phyloP scores from a whole-genome alignment of 306 rosid genomes.

The Cicer judaicum region DNA sequence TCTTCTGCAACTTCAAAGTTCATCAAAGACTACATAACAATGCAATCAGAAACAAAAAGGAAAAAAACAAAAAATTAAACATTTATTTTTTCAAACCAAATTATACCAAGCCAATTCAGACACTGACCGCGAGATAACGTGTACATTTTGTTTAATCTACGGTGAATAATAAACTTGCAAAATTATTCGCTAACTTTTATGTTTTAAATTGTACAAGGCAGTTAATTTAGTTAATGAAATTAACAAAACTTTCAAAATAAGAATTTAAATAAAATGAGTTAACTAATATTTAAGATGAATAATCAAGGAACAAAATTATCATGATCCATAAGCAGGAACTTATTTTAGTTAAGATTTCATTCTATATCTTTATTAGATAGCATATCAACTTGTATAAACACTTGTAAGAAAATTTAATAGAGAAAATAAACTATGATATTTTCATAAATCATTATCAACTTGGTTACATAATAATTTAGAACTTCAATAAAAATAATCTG shows the following conservation, averaged over 20 bases:
- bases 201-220: background rate
- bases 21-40: conserved; percentile 84
- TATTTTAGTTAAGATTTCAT: background rate
- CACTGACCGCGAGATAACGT: background rate
- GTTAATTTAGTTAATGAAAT: background rate
- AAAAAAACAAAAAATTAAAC: too few relatives aligned
- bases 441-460: too few relatives aligned
- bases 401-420: too few relatives aligned
- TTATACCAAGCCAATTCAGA: conserved; percentile 30
- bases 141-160: background rate
- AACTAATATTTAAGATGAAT: background rate
- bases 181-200: background rate
- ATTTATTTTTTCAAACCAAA: background rate
- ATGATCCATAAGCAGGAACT: too few relatives aligned
- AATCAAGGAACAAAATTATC: too few relatives aligned
- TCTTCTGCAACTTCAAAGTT: conserved; percentile 89
- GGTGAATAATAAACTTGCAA: background rate
- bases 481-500: too few relatives aligned
- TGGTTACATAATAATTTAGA: too few relatives aligned
- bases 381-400: too few relatives aligned
- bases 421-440: too few relatives aligned
- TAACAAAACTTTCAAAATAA: too few relatives aligned
- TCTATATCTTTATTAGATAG: background rate
- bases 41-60: conserved; percentile 40
- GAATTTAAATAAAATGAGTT: background rate